phyloP scores from a whole-genome alignment of 208 protist genomes.

The Trypanosoma congolense region DNA sequence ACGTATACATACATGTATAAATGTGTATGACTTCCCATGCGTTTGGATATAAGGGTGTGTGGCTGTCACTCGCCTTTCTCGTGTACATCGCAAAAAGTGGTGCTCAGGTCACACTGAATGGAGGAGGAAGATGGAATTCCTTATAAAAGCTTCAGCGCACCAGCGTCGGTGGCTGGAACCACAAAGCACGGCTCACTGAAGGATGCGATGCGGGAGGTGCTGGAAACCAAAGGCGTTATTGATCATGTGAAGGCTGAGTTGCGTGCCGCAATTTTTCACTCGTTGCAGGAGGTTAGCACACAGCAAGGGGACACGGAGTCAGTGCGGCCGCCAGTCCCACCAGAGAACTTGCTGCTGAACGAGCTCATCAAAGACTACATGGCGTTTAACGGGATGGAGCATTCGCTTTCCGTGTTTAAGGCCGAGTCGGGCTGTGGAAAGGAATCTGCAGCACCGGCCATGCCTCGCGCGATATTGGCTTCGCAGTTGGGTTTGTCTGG shows the following conservation, averaged over 20 bases:
- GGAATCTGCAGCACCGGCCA: constrained; percentile 14
- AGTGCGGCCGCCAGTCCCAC: constrained; percentile 46
- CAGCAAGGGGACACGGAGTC: constrained; percentile 8
- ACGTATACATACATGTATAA: too few relatives aligned
- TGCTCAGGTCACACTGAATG: constrained; percentile 15
- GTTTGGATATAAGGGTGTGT: too few relatives aligned
- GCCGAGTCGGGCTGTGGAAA: constrained; percentile 55
- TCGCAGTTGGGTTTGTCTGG: constrained; percentile 68
- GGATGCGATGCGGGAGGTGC: constrained; percentile 75
- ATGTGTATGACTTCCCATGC: too few relatives aligned
- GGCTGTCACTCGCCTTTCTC: too few relatives aligned
- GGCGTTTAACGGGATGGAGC: constrained; percentile 85
- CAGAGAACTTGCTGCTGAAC: constrained; percentile 91
- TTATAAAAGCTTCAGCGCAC: constrained; percentile 15
- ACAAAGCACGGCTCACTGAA: constrained; percentile 74
- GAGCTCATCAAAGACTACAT: constrained; percentile 94
- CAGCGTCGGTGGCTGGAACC: constrained; percentile 15
- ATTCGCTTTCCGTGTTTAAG: constrained; percentile 85
- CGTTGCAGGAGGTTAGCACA: constrained; percentile 47
- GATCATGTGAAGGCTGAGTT: constrained; percentile 84
- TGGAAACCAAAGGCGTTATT: constrained; percentile 83
- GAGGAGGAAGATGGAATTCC: background rate
- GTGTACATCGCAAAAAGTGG: too few relatives aligned
- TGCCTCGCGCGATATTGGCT: constrained; percentile 68
- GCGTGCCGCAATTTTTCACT: constrained; percentile 83